phyloP scores from a whole-genome alignment of 257 asterid genomes.

The Fraxinus anomala region DNA sequence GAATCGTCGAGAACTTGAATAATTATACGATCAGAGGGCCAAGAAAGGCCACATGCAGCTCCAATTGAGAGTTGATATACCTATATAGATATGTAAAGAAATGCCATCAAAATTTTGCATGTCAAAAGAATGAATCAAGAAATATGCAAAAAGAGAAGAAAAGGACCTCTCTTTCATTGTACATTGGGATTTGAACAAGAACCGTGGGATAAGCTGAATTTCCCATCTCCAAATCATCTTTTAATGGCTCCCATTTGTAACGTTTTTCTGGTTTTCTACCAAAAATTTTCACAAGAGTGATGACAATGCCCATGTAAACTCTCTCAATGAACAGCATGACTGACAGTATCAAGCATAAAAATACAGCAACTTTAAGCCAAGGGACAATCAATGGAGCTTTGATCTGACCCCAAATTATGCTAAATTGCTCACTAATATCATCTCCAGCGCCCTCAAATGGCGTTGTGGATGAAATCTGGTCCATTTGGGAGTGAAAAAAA shows the following conservation, averaged over 20 bases:
- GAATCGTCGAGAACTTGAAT: conserved; percentile 94
- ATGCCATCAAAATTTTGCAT: background rate
- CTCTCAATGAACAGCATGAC: conserved; percentile 82
- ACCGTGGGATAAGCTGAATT: conserved; percentile 74
- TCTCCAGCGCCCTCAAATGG: conserved; percentile 45
- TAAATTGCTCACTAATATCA: conserved; percentile 53
- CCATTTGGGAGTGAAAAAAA: conserved; percentile 45
- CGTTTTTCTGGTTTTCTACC: conserved; percentile 71
- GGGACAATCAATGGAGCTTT: conserved; percentile 86
- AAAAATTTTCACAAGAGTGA: conserved; percentile 54
- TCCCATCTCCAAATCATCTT: conserved; percentile 84
- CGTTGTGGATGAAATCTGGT: conserved; percentile 37
- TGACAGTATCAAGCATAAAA: conserved; percentile 73
- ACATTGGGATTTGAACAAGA: conserved; percentile 98
- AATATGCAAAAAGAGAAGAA: background rate
- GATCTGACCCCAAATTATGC: conserved; percentile 71
- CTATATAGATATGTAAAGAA: conserved; percentile 29
- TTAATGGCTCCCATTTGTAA: conserved; percentile 82
- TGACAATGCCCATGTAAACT: conserved; percentile 85
- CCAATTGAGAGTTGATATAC: conserved; percentile 92
- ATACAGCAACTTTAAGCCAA: conserved; percentile 49
- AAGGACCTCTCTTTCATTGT: conserved; percentile 83
- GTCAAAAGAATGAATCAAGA: background rate
- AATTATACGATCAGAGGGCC: conserved; percentile 89
- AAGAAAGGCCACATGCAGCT: conserved; percentile 95